Evolutionary conservation across 192 early-diverging fungal species (phyloP), one percentile per base, ranked within the genome.

Genomic region (Thoreauomyces humboldtii): DNA sequence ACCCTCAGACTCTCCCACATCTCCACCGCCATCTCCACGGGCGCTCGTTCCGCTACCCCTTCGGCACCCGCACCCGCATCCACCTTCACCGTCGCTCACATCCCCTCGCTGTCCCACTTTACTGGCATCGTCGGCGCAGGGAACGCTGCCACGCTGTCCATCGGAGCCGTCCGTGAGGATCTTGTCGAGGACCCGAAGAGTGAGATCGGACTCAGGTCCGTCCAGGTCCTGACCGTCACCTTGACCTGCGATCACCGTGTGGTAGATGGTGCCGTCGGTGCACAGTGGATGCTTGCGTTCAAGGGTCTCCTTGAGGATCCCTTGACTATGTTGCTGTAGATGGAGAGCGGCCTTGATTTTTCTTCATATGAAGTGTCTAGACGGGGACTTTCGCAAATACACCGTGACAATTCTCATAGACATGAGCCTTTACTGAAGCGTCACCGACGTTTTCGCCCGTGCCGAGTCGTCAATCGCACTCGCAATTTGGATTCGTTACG

Each of bases 41-140:
- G 96, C 63, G 94, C 92, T 41, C 17, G 11, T 17, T 41, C 38
- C 38, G 38, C 17, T 41, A 9, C 38, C 38, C 17, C 38, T 41
- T 41, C 38, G 38, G 17, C 38, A 41, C 17, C 38, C 38, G 38
- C 38, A 41, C 17, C 38, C 38, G 38, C 38, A 41, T 41, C 38
- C 80, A 91, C 96, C 57, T 94, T 98, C 77, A 95, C 93, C 56
- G 96, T 96, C 81, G 79, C 96, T 60, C 94, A 94, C 63, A 98
- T 98, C 94, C 95, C 83, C 68, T 92, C 92, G 44, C 86, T 96
- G 73, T 84, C 86, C 62, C 86, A 89, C 66, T 98, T 98, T 80
- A 92, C 93, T 32, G 96, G 94, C 54, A 98, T 98, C 68, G 95
- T 98, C 78, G 95, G 96, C 83, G 90, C 92, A 34, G 93, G 93